A percentile compares a stretch with the other conserved stretches of the same genome.
Evolutionary conservation across 148 eudicot species (phyloP).

Genomic region (Dianthus caryophyllus): DNA sequence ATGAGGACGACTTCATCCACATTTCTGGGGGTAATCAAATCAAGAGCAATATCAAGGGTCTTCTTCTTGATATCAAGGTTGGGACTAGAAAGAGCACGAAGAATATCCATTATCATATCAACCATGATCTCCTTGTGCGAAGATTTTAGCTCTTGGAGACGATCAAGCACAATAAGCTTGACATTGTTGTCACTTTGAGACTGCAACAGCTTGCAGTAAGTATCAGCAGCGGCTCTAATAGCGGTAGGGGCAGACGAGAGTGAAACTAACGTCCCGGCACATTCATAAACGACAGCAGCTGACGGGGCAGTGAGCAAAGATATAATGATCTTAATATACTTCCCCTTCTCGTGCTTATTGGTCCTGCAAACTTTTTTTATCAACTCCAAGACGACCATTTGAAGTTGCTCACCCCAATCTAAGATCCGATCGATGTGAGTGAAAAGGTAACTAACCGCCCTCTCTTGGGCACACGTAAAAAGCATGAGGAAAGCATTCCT

Average conservation of each 20-base stretch:
- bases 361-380: constrained; percentile 79
- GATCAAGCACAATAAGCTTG: constrained; percentile 90
- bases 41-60: constrained; percentile 77
- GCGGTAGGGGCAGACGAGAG: constrained; percentile 94
- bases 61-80: constrained; percentile 79
- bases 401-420: constrained; percentile 84
- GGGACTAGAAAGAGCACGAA: constrained; percentile 95
- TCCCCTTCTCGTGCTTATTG: constrained; percentile 82
- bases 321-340: constrained; percentile 75
- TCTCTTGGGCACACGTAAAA: constrained; percentile 79
- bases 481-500: constrained; percentile 92
- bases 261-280: constrained; percentile 89
- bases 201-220: constrained; percentile 81
- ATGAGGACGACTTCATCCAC: constrained; percentile 87
- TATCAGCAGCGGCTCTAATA: constrained; percentile 76
- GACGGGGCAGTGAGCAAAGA: constrained; percentile 81
- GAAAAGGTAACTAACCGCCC: constrained; percentile 73
- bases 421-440: constrained; percentile 59
- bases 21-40: constrained; percentile 74
- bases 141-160: constrained; percentile 74
- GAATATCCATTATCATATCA: constrained; percentile 90
- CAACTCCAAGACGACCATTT: constrained; percentile 96
- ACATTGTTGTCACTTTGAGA: constrained; percentile 97
- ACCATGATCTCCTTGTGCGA: constrained; percentile 84
- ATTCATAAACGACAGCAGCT: constrained; percentile 77